These are phyloP conservation scores for Trichoderma virens DNA, from an alignment of 495 filamentous ascomycete species.

Conservation along the genomic window DNA sequence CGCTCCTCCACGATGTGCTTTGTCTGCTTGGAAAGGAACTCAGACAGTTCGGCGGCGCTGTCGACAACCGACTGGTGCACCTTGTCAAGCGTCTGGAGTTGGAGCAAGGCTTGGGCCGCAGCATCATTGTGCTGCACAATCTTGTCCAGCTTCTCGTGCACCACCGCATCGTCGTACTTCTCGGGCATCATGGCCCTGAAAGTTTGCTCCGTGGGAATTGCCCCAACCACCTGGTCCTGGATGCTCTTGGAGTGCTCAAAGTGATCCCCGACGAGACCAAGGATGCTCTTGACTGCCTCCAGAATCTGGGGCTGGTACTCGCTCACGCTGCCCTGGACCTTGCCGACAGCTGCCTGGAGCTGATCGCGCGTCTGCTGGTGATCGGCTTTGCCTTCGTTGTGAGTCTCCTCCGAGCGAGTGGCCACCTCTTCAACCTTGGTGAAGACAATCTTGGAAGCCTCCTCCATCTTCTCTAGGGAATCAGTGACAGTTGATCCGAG, in stretches of 20 bases:
- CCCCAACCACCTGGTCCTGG: slow-evolving; percentile 47
- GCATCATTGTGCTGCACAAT: slow-evolving; percentile 60
- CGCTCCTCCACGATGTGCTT: slow-evolving; percentile 69
- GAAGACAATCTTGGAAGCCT: slow-evolving; percentile 77
- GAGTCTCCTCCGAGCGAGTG: slow-evolving; percentile 67
- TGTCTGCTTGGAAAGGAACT: slow-evolving; percentile 75
- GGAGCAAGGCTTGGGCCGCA: slow-evolving; percentile 48
- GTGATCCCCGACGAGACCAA: slow-evolving; percentile 71
- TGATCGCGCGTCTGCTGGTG: slow-evolving; percentile 72
- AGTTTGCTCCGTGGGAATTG: slow-evolving; percentile 32
- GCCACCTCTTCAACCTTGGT: slow-evolving; percentile 68
- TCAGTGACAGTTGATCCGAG: slow-evolving; percentile 79
- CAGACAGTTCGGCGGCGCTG: slow-evolving; percentile 79
- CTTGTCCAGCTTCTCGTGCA: slow-evolving; percentile 81
- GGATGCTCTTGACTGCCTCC: slow-evolving; percentile 72
- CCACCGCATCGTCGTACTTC: slow-evolving; percentile 57
- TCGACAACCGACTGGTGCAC: slow-evolving; percentile 83
- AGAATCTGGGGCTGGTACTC: slow-evolving; percentile 83
- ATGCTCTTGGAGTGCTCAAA: slow-evolving; percentile 61
- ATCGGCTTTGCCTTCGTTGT: slow-evolving; percentile 61
- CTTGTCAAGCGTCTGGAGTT: slow-evolving; percentile 71
- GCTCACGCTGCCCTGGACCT: slow-evolving; percentile 62
- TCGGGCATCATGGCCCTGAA: slow-evolving; percentile 25
- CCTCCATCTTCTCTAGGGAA: slow-evolving; percentile 71
- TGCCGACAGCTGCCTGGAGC: slow-evolving; percentile 58